Percentiles rank a stretch among this genome's conserved stretches.
phyloP scores from a whole-genome alignment of 352 stramenopile species.

The Globisporangium apiculatum region DNA sequence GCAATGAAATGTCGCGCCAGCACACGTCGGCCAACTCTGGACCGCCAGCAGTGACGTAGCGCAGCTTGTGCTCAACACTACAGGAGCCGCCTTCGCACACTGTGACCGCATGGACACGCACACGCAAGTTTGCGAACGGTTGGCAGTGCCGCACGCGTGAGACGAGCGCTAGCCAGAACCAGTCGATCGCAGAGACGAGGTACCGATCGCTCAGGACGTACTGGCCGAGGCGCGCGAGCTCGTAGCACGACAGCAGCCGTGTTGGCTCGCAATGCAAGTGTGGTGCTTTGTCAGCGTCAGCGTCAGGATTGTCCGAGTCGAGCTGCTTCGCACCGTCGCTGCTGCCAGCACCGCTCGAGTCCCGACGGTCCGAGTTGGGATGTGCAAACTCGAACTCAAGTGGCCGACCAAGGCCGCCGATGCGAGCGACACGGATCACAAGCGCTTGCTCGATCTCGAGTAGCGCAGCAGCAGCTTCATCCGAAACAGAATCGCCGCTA shows the following conservation, averaged over 20 bases:
- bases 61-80: too few relatives aligned
- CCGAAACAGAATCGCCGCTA: neutral
- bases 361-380: neutral
- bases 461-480: neutral
- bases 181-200: slow-evolving; percentile 17
- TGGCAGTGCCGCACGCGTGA: neutral
- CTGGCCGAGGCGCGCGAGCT: slow-evolving; percentile 15
- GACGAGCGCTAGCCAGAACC: slow-evolving; percentile 3
- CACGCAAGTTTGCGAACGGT: slow-evolving; percentile 6
- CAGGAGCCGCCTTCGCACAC: too few relatives aligned
- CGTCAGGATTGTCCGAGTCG: neutral
- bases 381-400: neutral
- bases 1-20: slow-evolving; percentile 3
- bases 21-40: neutral
- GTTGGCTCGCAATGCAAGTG: neutral
- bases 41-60: too few relatives aligned
- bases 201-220: slow-evolving; percentile 11
- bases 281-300: neutral
- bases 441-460: neutral
- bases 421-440: neutral
- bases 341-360: too few relatives aligned
- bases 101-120: neutral
- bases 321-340: too few relatives aligned
- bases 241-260: slow-evolving; percentile 1
- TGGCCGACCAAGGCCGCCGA: slow-evolving; percentile 3